Conservation (phyloP, 139 green algal species). For the Nannochloris sp. region DNA sequence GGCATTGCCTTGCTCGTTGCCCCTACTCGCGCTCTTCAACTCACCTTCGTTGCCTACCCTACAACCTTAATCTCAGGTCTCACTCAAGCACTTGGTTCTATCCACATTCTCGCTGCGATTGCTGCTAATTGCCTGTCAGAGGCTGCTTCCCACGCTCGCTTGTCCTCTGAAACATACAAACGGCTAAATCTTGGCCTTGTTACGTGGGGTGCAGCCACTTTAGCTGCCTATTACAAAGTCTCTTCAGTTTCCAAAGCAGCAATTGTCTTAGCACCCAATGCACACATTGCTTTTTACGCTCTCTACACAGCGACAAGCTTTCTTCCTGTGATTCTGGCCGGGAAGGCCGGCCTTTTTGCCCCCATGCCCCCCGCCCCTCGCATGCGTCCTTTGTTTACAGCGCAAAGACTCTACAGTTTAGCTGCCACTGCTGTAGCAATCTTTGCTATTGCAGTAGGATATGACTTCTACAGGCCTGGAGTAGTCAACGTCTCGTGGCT, state of each 20-base stretch:
- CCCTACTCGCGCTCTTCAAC: background rate
- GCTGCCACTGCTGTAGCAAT: background rate
- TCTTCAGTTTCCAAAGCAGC: no score
- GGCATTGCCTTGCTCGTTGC: constrained; percentile 2
- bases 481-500: background rate
- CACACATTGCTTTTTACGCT: background rate
- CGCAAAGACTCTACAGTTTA: background rate
- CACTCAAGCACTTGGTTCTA: background rate
- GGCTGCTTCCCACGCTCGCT: constrained; percentile 28
- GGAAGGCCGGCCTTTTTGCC: background rate
- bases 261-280: no score
- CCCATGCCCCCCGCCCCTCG: background rate
- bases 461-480: background rate
- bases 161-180: constrained; percentile 50
- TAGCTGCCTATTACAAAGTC: no score
- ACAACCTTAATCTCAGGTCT: constrained; percentile 1
- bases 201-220: no score
- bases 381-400: no score
- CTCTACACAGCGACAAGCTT: no score
- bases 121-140: constrained; percentile 28
- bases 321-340: background rate
- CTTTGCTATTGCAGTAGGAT: background rate
- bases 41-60: constrained; percentile 1
- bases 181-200: constrained; percentile 33
- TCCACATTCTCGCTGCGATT: constrained; percentile 9